Conservation (phyloP, 129 eudicot genomes). For the Mikania micrantha region DNA sequence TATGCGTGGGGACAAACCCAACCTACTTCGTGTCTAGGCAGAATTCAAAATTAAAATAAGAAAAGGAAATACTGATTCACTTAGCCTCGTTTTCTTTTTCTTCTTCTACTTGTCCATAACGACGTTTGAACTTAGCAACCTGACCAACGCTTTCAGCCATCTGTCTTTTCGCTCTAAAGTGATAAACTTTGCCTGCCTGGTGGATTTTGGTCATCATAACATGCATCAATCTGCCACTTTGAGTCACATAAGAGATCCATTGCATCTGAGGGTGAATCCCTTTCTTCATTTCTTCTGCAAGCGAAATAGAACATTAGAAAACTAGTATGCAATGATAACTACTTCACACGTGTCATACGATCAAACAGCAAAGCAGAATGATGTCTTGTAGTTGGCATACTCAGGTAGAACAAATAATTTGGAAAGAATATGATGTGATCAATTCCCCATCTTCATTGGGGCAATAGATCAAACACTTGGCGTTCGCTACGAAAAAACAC, state of each 20-base stretch:
- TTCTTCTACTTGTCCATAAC: slow-evolving; percentile 60
- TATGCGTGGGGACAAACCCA: not conserved
- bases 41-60: not conserved
- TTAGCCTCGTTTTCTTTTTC: slow-evolving; percentile 41
- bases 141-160: slow-evolving; percentile 83
- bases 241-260: slow-evolving; percentile 95
- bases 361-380: not conserved
- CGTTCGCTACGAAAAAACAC: not conserved
- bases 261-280: slow-evolving; percentile 99
- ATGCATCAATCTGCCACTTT: slow-evolving; percentile 77
- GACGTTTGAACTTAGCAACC: slow-evolving; percentile 86
- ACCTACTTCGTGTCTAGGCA: slow-evolving; percentile 19
- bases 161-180: slow-evolving; percentile 71
- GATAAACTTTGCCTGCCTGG: slow-evolving; percentile 82
- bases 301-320: not conserved
- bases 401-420: not conserved
- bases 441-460: slow-evolving; percentile 2
- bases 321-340: not conserved
- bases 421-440: not conserved
- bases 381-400: not conserved
- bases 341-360: not conserved
- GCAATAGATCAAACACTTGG: slow-evolving; percentile 30
- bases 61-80: slow-evolving; percentile 16
- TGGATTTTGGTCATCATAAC: slow-evolving; percentile 89
- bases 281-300: slow-evolving; percentile 72